A percentile compares a stretch with the other conserved stretches of the same genome.
These are phyloP conservation scores for Barnettozyma hawaiiensis DNA, from an alignment of 1,139 yeast genomes.

Conservation along the genomic window DNA sequence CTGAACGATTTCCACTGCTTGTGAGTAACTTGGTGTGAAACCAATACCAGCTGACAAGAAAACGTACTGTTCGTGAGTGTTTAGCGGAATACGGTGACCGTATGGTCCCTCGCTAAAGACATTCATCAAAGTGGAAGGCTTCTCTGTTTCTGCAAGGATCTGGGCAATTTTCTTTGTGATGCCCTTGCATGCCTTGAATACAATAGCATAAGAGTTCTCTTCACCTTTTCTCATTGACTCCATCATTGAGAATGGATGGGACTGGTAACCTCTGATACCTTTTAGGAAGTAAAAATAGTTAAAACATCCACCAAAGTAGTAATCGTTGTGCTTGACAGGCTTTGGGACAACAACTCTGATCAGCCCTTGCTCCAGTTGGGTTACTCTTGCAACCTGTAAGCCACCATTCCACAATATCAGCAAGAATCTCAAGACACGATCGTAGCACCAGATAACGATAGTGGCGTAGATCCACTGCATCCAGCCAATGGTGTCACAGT, in stretches of 20 bases:
- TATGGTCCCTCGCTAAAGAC: constrained; percentile 35
- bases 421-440: constrained; percentile 33
- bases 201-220: constrained; percentile 29
- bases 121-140: constrained; percentile 15
- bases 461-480: constrained; percentile 39
- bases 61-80: constrained; percentile 48
- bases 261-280: constrained; percentile 44
- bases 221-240: constrained; percentile 27
- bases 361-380: constrained; percentile 35
- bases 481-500: constrained; percentile 37
- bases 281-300: constrained; percentile 33
- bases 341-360: constrained; percentile 30
- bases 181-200: constrained; percentile 37
- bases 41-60: constrained; percentile 71
- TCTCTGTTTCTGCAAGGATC: constrained; percentile 4
- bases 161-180: constrained; percentile 31
- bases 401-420: constrained; percentile 35
- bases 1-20: constrained; percentile 20
- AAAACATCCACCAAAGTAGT: constrained; percentile 36
- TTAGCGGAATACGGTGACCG: constrained; percentile 41
- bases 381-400: constrained; percentile 29
- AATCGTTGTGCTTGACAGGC: constrained; percentile 26
- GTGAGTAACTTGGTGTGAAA: constrained; percentile 39
- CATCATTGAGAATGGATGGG: constrained; percentile 50
- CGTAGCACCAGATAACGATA: constrained; percentile 35